Percentiles rank a stretch among this genome's conserved stretches.
phyloP scores from a whole-genome alignment of 768 basidiomycete species.

The Serpula lacrymans region DNA sequence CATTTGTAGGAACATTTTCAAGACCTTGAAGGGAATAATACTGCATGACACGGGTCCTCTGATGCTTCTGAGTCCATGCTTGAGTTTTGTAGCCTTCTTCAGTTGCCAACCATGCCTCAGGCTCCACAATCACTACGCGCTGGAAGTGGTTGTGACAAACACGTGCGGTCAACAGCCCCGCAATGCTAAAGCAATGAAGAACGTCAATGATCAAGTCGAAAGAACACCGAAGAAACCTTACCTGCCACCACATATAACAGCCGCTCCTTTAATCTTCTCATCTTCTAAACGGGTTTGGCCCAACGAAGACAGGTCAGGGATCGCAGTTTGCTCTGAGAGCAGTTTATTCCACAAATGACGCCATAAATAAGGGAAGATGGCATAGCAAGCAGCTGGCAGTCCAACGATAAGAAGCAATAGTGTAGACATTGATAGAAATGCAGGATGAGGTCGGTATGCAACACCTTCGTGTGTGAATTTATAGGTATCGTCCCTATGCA shows the following conservation, averaged over 20 bases:
- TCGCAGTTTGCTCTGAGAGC: constrained; percentile 8
- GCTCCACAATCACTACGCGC: constrained; percentile 28
- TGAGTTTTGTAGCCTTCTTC: constrained; percentile 16
- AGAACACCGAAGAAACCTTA: neutral
- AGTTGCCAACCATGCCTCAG: constrained; percentile 24
- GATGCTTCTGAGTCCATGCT: constrained; percentile 12
- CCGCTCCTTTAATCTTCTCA: constrained; percentile 2
- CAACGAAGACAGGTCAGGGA: neutral
- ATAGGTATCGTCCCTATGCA: too few species aligned
- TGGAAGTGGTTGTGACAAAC: constrained; percentile 32
- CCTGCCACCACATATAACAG: constrained; percentile 3
- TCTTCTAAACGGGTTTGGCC: neutral
- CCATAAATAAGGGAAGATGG: too few species aligned
- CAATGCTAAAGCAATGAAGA: constrained; percentile 19
- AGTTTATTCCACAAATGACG: too few species aligned
- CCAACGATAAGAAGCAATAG: too few species aligned
- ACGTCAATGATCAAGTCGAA: neutral
- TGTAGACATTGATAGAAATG: too few species aligned
- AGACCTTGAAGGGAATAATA: constrained; percentile 22
- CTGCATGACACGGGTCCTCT: constrained; percentile 22
- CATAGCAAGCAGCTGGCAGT: too few species aligned
- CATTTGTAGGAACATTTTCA: neutral
- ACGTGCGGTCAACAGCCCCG: constrained; percentile 28
- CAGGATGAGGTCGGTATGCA: too few species aligned
- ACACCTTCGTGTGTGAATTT: too few species aligned